Conservation (phyloP, 257 asterid genomes). For the Petrea volubilis region DNA sequence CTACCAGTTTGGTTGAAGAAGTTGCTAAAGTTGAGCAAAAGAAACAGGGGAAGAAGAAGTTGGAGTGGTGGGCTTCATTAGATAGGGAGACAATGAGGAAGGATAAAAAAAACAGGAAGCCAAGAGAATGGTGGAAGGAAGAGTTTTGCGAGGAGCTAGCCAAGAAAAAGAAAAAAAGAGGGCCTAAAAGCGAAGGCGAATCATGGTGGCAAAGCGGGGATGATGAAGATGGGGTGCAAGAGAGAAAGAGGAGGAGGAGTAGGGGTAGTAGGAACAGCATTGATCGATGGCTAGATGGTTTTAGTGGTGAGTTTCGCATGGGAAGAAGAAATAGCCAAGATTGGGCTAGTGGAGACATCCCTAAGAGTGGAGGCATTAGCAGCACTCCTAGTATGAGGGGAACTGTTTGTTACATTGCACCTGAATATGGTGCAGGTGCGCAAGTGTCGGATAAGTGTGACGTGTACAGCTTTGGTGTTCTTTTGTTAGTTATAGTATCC, state of each 20-base stretch:
- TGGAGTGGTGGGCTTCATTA: conserved; percentile 78
- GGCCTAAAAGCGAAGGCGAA: conserved; percentile 44
- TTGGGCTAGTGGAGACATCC: conserved; percentile 66
- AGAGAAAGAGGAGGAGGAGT: conserved; percentile 56
- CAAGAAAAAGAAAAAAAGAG: conserved; percentile 70
- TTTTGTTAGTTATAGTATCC: conserved; percentile 68
- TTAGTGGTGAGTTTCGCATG: conserved; percentile 75
- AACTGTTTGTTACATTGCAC: conserved; percentile 89
- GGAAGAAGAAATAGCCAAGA: conserved; percentile 81
- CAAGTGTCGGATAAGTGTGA: conserved; percentile 76
- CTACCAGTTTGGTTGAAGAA: conserved; percentile 39
- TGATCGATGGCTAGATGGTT: conserved; percentile 83
- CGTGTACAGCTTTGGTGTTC: conserved; percentile 89
- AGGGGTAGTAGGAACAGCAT: conserved; percentile 61
- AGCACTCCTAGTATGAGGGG: conserved; percentile 99
- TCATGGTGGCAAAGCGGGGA: conserved; percentile 90
- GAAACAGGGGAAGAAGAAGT: conserved; percentile 70
- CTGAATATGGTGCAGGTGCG: conserved; percentile 79
- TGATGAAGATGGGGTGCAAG: conserved; percentile 56
- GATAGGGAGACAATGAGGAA: conserved; percentile 50
- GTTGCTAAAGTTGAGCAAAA: conserved; percentile 40
- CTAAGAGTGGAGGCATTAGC: conserved; percentile 89
- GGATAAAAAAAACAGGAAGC: conserved; percentile 58
- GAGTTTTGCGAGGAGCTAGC: conserved; percentile 84
- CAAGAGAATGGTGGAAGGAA: conserved; percentile 97